Conservation (phyloP, 192 early-diverging fungal genomes). For the Coemansia sp. region DNA sequence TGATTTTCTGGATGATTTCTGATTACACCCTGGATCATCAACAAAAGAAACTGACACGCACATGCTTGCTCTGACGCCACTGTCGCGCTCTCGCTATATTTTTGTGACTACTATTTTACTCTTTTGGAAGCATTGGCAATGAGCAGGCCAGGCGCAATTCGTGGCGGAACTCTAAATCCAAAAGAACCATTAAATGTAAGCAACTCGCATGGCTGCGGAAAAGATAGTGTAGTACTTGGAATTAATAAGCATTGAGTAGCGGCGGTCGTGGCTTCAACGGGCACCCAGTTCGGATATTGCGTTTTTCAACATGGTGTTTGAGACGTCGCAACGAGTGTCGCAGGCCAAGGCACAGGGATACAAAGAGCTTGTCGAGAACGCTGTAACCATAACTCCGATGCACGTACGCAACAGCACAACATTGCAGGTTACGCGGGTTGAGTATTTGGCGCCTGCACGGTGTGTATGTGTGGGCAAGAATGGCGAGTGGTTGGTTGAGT, state of each 20-base stretch:
- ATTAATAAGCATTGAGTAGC: conserved; percentile 6
- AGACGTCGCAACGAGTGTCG: conserved; percentile 9
- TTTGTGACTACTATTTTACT: not conserved
- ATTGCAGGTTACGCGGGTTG: not conserved
- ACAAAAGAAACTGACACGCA: too few species aligned
- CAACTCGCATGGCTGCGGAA: conserved; percentile 9
- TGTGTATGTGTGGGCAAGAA: not conserved
- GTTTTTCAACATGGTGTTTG: conserved; percentile 41
- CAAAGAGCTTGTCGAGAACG: not conserved
- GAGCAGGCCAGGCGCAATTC: conserved; percentile 1
- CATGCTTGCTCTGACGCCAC: too few species aligned
- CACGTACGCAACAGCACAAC: not conserved
- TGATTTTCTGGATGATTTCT: not conserved
- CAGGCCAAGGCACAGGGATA: not conserved
- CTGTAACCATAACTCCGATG: not conserved
- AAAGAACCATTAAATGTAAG: conserved; percentile 10
- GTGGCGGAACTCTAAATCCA: not conserved
- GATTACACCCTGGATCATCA: too few species aligned
- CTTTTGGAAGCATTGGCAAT: not conserved
- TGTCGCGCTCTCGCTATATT: too few species aligned
- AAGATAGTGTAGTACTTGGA: not conserved
- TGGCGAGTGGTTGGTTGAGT: conserved; percentile 14
- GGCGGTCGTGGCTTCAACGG: conserved; percentile 27
- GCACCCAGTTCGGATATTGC: conserved; percentile 35
- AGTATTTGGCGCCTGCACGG: conserved; percentile 4